These are phyloP conservation scores for Trichoderma asperelloides DNA, from an alignment of 495 filamentous ascomycete genomes.

Conservation along the genomic window DNA sequence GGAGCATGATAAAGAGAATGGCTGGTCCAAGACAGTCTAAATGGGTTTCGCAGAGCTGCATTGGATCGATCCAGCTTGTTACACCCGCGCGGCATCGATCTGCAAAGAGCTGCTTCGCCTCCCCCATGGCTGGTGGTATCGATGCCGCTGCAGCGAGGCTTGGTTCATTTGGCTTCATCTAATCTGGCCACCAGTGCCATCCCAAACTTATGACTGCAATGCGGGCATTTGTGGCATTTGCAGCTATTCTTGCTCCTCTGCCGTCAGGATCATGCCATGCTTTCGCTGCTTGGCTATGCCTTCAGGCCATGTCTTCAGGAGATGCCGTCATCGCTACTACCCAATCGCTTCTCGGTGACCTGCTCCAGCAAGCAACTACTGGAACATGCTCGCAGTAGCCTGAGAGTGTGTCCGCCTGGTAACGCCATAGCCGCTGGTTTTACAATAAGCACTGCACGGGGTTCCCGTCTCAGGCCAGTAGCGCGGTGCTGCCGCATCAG, in stretches of 20 bases:
- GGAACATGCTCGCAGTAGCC: not conserved
- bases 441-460: not conserved
- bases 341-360: not conserved
- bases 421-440: not conserved
- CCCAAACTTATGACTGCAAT: not conserved
- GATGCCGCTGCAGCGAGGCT: not conserved
- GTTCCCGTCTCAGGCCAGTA: not conserved
- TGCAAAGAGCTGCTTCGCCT: slow-evolving; percentile 2
- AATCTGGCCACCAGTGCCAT: not conserved
- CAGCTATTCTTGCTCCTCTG: not conserved
- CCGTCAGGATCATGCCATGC: not conserved
- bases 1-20: not conserved
- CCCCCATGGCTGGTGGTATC: not conserved
- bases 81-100: slow-evolving; percentile 6
- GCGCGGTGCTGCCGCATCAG: not conserved
- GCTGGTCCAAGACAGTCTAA: not conserved
- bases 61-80: not conserved
- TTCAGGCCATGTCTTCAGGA: not conserved
- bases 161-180: not conserved
- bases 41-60: not conserved
- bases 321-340: slow-evolving; percentile 2
- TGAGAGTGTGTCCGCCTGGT: not conserved
- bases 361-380: not conserved
- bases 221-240: not conserved
- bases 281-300: not conserved